A percentile compares a stretch with the other conserved stretches of the same genome.
phyloP scores from a whole-genome alignment of 306 rosid species.

The Casuarina glauca region DNA sequence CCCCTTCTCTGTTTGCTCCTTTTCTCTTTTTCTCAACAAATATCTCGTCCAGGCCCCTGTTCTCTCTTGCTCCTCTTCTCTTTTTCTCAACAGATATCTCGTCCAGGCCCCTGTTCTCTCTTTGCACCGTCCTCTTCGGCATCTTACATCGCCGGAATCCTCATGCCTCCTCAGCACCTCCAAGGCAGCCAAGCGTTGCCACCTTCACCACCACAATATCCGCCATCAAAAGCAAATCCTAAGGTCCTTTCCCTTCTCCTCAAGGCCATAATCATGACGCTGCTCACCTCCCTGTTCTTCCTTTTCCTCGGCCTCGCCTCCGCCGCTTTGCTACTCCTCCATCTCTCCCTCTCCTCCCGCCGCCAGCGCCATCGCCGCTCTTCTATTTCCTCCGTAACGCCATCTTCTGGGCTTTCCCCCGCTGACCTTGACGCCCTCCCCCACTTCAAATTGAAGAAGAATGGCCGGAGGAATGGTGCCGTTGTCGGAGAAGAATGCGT shows the following conservation, averaged over 20 bases:
- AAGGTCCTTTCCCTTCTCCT: constrained; percentile 64
- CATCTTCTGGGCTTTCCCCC: constrained; percentile 42
- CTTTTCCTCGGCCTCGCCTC: constrained; percentile 72
- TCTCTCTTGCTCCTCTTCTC: not conserved
- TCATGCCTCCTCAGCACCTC: constrained; percentile 10
- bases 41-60: not conserved
- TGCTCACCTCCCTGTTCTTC: constrained; percentile 70
- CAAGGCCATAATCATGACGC: constrained; percentile 66
- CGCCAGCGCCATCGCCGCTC: constrained; percentile 51
- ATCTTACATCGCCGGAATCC: not conserved
- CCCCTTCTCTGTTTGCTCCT: too few species aligned
- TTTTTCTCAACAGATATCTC: not conserved
- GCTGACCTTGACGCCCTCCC: constrained; percentile 54
- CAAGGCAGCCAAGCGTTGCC: constrained; percentile 4
- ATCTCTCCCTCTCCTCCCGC: constrained; percentile 65
- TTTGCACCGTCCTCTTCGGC: not conserved
- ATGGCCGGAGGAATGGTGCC: constrained; percentile 10
- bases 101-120: not conserved
- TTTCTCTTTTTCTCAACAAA: too few species aligned
- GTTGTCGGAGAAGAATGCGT: constrained; percentile 51
- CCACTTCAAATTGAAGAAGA: constrained; percentile 43
- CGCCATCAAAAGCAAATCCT: constrained; percentile 53
- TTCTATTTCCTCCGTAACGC: not conserved
- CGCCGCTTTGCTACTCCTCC: constrained; percentile 65
- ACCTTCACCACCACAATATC: constrained; percentile 13